Evolutionary conservation across 1,284 basidiomycete genomes (phyloP).

Genomic region (Boletellus deceptivus): DNA sequence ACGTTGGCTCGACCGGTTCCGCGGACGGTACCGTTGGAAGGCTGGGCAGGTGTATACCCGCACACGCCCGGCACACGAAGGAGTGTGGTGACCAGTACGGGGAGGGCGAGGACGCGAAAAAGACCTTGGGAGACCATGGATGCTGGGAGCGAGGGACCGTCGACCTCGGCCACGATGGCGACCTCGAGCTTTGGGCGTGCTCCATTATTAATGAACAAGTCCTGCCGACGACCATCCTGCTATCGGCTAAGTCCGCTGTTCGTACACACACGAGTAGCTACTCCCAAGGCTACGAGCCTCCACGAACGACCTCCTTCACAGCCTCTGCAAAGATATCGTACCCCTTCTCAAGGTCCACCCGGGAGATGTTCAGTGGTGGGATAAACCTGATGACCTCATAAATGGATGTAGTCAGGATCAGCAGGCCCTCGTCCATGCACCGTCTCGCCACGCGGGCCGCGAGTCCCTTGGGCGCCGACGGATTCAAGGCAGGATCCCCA

Average conservation of each 20-base stretch:
- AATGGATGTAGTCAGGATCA: slow-evolving; percentile 77
- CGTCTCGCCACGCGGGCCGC: slow-evolving; percentile 75
- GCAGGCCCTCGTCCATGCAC: slow-evolving; percentile 81
- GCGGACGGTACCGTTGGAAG: slow-evolving; percentile 62
- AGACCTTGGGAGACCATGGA: slow-evolving; percentile 16
- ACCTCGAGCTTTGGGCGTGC: slow-evolving; percentile 18
- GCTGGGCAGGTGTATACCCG: slow-evolving; percentile 70
- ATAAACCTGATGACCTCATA: slow-evolving; percentile 83
- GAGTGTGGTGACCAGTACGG: slow-evolving; percentile 12
- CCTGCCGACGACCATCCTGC: background rate
- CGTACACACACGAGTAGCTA: background rate
- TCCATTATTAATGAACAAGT: slow-evolving; percentile 1
- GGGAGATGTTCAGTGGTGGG: slow-evolving; percentile 64
- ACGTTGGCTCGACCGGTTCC: slow-evolving; percentile 54
- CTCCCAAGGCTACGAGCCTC: slow-evolving; percentile 29
- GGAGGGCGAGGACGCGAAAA: background rate
- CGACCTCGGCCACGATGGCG: slow-evolving; percentile 11
- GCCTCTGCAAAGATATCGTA: slow-evolving; percentile 59
- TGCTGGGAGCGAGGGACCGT: slow-evolving; percentile 5
- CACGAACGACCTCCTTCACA: slow-evolving; percentile 59
- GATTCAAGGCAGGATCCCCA: slow-evolving; percentile 43
- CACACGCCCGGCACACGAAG: slow-evolving; percentile 10
- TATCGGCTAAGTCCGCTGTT: background rate
- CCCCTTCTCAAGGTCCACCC: slow-evolving; percentile 61
- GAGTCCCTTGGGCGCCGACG: slow-evolving; percentile 57